Evolutionary conservation across 495 filamentous ascomycete species (phyloP), one percentile per base, ranked within the genome.

Genomic region (Penicillium bialowiezense): DNA sequence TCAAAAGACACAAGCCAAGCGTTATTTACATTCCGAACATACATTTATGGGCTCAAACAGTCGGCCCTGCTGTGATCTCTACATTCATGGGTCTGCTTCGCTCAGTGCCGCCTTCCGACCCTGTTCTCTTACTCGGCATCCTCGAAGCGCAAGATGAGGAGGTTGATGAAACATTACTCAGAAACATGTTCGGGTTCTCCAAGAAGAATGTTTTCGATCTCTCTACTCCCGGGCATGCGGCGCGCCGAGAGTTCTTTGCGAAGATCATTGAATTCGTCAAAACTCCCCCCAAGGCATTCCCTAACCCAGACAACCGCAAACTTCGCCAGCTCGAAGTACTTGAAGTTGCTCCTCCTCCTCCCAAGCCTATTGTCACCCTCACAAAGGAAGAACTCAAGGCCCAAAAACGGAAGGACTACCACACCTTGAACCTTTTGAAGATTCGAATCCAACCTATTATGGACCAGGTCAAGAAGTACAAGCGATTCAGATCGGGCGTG

Each of bases 21-120:
- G 88, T 98, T 18, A 95, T 98, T 48, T 97, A 88, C 71, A 87
- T 98, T 39, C 93, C 95, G 0, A 84, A 88, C 53, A 80, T 97
- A 51, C 88, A 97, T 38, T 72, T 81, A 26, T 98, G 95, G 95
- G 90, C 87, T 56, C 67, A 75, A 7, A 90, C 83, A 19, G 68
- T 96, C 10, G 71, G 74, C n/a, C 75, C 75, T 3, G 54, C 81
- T 19, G 81, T 85, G 4, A 79, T 96, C 46, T 83, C 83, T 9
- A 91, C 88, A 1, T 96, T 98, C 65, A 70, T 81, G 41, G 83
- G 84, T 15, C 77, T 97, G 54, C 68, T 98, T 10, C 78, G 83
- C 44, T 85, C 83, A 21, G 76, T 98, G 24, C 81, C 88, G 12
- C 85, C 95, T 3, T 91, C 87, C 39, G 95, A 97, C 52, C 91